Evolutionary conservation across 805 yeast species (phyloP).

Genomic region (Monosporozyma unispora): DNA sequence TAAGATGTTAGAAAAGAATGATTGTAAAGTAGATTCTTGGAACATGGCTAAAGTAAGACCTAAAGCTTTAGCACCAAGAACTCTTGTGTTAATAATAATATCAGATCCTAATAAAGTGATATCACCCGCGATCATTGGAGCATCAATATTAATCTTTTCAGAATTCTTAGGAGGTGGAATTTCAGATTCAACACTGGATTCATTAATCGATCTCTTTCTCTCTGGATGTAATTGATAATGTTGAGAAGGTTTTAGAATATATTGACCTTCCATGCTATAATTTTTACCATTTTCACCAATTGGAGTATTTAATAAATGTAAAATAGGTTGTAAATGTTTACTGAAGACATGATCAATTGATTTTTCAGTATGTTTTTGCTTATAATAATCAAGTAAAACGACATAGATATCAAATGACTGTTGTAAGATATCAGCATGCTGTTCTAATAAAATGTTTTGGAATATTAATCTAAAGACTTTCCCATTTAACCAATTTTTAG

Average conservation of each 20-base stretch:
- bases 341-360: constrained; percentile 45
- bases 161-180: constrained; percentile 46
- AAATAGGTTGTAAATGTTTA: constrained; percentile 49
- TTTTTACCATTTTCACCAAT: constrained; percentile 87
- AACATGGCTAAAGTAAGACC: constrained; percentile 56
- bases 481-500: constrained; percentile 69
- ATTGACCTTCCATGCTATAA: constrained; percentile 70
- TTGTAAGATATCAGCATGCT: constrained; percentile 60
- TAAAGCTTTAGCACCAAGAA: constrained; percentile 64
- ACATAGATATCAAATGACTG: constrained; percentile 57
- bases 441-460: constrained; percentile 86
- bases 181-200: constrained; percentile 20
- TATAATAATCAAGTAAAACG: constrained; percentile 42
- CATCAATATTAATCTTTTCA: constrained; percentile 75
- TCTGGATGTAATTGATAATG: constrained; percentile 28
- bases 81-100: constrained; percentile 62
- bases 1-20: constrained; percentile 33
- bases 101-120: constrained; percentile 75
- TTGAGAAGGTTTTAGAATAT: constrained; percentile 66
- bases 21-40: constrained; percentile 32
- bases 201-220: constrained; percentile 26
- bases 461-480: constrained; percentile 64
- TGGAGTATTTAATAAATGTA: constrained; percentile 78
- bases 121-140: constrained; percentile 88
- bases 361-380: constrained; percentile 28